Evolutionary conservation across 2,329 filamentous ascomycete species (phyloP).

Genomic region (Ophiognomonia clavigignenti-juglandacearum): DNA sequence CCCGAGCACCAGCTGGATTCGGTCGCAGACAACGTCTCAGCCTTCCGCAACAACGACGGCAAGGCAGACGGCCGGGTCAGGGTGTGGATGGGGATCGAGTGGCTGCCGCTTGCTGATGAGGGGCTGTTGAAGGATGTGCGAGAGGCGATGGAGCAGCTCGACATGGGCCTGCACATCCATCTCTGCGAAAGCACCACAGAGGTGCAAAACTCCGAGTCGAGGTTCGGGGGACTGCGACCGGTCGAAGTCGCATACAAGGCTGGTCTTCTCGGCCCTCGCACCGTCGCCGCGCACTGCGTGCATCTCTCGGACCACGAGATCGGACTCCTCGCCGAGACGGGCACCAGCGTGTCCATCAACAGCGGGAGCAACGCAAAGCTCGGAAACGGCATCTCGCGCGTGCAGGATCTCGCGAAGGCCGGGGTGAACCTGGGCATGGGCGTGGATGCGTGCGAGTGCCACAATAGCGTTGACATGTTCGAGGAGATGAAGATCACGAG

Average conservation of each 20-base stretch:
- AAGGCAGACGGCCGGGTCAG: constrained; percentile 17
- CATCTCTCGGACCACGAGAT: constrained; percentile 20
- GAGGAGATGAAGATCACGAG: constrained; percentile 22
- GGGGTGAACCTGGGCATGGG: constrained; percentile 22
- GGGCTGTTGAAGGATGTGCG: constrained; percentile 17
- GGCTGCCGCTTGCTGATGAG: constrained; percentile 19
- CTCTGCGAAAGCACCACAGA: constrained; percentile 20
- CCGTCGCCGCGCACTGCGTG: constrained; percentile 21
- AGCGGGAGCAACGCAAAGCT: constrained; percentile 22
- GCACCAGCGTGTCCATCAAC: constrained; percentile 19
- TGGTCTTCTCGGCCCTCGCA: constrained; percentile 18
- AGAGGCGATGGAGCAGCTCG: constrained; percentile 16
- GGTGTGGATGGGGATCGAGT: constrained; percentile 21
- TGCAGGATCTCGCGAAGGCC: constrained; percentile 17
- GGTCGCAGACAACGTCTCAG: constrained; percentile 18
- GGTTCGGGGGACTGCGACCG: constrained; percentile 17
- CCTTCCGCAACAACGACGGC: constrained; percentile 16
- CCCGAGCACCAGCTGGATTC: constrained; percentile 20
- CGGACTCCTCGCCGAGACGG: constrained; percentile 17
- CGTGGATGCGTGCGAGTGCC: constrained; percentile 22
- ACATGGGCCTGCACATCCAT: constrained; percentile 20
- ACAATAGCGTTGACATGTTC: constrained; percentile 24
- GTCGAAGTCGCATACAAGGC: constrained; percentile 19
- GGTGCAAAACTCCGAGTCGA: constrained; percentile 14
- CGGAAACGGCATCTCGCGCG: constrained; percentile 18